Percentiles rank a stretch among this genome's conserved stretches.
Conservation (phyloP, 2,329 filamentous ascomycete species). For the Xylariales sp. region DNA sequence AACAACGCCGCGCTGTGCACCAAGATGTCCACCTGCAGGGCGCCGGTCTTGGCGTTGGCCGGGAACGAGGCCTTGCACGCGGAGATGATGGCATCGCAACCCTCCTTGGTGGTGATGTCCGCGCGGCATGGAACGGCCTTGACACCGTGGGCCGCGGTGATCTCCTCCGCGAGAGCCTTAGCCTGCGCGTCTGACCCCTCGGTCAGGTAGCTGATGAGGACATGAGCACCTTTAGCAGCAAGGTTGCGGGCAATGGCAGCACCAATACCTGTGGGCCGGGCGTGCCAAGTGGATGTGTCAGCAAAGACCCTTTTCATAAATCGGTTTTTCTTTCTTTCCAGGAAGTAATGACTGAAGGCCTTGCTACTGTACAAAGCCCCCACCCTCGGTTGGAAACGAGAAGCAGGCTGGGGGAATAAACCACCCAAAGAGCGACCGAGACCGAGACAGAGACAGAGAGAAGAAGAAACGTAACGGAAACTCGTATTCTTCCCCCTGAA, state of each 20-base stretch:
- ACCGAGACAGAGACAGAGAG: too few species aligned
- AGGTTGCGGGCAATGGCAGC: constrained; percentile 53
- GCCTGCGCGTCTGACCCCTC: constrained; percentile 46
- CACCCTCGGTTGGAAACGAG: too few species aligned
- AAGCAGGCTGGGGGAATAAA: too few species aligned
- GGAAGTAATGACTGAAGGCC: not conserved
- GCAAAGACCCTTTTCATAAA: not conserved
- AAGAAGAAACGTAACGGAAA: too few species aligned
- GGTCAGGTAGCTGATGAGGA: constrained; percentile 57
- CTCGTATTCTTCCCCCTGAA: not conserved
- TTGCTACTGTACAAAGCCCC: too few species aligned
- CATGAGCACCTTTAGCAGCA: constrained; percentile 53
- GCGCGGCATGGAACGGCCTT: constrained; percentile 55
- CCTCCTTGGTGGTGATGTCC: constrained; percentile 54
- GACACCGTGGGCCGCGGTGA: constrained; percentile 41
- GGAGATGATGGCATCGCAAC: constrained; percentile 47
- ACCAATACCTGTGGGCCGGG: constrained; percentile 47
- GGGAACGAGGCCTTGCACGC: constrained; percentile 41
- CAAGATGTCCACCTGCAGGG: constrained; percentile 50
- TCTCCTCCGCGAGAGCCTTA: constrained; percentile 40
- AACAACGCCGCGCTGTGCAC: constrained; percentile 56
- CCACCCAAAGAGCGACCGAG: too few species aligned
- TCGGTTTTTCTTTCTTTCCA: not conserved
- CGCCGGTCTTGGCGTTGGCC: constrained; percentile 36
- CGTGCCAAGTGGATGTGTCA: too few species aligned